Conservation (phyloP, 805 yeast species). For the Lachancea thermotolerans region DNA sequence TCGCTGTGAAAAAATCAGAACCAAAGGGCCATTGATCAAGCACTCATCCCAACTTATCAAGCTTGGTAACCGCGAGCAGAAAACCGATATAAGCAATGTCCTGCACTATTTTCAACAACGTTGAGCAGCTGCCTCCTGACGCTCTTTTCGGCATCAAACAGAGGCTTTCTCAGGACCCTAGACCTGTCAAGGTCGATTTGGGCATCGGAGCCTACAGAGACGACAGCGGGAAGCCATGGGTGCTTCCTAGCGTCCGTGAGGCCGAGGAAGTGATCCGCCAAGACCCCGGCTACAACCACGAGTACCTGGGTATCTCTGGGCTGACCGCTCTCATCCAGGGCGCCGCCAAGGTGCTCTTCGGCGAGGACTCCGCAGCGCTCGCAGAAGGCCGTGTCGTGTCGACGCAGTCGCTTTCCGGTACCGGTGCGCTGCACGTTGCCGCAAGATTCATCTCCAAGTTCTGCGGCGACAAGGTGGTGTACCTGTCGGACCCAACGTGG, state of each 20-base stretch:
- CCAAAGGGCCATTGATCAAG: neutral
- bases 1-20: neutral
- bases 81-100: constrained; percentile 12
- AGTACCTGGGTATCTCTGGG: constrained; percentile 81
- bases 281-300: constrained; percentile 68
- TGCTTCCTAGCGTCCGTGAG: constrained; percentile 63
- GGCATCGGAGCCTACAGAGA: constrained; percentile 96
- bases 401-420: constrained; percentile 87
- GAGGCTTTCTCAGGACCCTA: constrained; percentile 50
- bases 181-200: constrained; percentile 69
- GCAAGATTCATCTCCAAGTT: constrained; percentile 43
- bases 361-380: constrained; percentile 49
- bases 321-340: constrained; percentile 57
- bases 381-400: constrained; percentile 64
- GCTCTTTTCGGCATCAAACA: constrained; percentile 79
- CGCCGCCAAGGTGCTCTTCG: constrained; percentile 69
- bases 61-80: neutral
- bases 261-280: constrained; percentile 63
- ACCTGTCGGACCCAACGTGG: constrained; percentile 93
- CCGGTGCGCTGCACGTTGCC: constrained; percentile 90
- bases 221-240: constrained; percentile 79
- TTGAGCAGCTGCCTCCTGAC: constrained; percentile 72
- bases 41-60: neutral
- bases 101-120: constrained; percentile 34
- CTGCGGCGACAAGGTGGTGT: constrained; percentile 41